Conservation (phyloP, 345 rosid genomes). For the Salix brachista region DNA sequence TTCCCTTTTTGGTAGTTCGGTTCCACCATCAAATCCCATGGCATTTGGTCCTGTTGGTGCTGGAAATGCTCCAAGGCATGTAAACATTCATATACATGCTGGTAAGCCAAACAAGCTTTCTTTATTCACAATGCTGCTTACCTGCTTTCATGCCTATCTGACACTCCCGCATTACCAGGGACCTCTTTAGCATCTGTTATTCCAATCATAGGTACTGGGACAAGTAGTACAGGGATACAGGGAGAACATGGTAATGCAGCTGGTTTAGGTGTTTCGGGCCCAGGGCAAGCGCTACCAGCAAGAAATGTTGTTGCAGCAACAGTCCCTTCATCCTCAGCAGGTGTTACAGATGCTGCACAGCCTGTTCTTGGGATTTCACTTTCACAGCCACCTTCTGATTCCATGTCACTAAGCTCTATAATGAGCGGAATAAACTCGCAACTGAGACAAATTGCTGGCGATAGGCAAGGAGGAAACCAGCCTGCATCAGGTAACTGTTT, state of each 20-base stretch:
- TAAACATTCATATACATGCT: conserved; percentile 95
- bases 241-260: conserved; percentile 42
- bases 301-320: conserved; percentile 47
- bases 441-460: conserved; percentile 39
- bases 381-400: conserved; percentile 33
- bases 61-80: conserved; percentile 63
- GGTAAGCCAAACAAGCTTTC: conserved; percentile 43
- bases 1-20: conserved; percentile 60
- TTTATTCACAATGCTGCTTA: background rate
- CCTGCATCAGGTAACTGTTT: conserved; percentile 37
- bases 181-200: conserved; percentile 47
- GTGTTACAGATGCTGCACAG: conserved; percentile 27
- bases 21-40: conserved; percentile 46
- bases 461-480: conserved; percentile 47
- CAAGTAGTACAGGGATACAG: conserved; percentile 43
- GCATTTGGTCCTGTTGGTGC: conserved; percentile 52
- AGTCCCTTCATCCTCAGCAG: conserved; percentile 41
- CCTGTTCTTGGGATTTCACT: conserved; percentile 31
- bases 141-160: conserved; percentile 1
- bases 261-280: conserved; percentile 36
- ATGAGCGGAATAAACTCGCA: conserved; percentile 44
- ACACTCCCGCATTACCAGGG: conserved; percentile 36
- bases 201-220: conserved; percentile 50
- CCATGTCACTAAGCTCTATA: conserved; percentile 34
- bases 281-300: conserved; percentile 35